These are phyloP conservation scores for Talaromyces wortmannii DNA, from an alignment of 495 filamentous ascomycete species.

Conservation along the genomic window DNA sequence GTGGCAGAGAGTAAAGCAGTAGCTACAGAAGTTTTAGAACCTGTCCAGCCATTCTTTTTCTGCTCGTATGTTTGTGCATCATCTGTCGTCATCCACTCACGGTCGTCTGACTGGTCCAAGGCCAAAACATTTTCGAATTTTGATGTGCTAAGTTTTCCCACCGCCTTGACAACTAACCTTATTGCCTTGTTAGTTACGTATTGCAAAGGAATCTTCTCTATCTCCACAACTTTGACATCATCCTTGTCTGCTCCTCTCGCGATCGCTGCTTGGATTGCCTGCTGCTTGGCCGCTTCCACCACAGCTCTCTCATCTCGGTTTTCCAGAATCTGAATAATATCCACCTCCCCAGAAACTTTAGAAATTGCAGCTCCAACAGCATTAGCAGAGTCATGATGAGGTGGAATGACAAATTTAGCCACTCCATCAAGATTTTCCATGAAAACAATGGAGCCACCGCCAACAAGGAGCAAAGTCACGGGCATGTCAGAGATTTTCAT, in stretches of 20 bases:
- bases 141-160: conserved; percentile 15
- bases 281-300: conserved; percentile 23
- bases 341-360: conserved; percentile 41
- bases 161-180: conserved; percentile 21
- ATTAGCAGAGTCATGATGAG: conserved; percentile 42
- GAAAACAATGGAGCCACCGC: conserved; percentile 15
- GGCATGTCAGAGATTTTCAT: conserved; percentile 17
- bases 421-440: conserved; percentile 13
- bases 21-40: conserved; percentile 1
- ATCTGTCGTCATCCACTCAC: neutral
- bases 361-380: conserved; percentile 49
- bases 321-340: conserved; percentile 33
- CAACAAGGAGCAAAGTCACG: conserved; percentile 14
- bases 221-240: conserved; percentile 21
- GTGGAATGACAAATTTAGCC: conserved; percentile 12
- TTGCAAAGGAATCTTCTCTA: conserved; percentile 27
- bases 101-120: neutral
- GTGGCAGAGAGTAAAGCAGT: neutral
- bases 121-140: neutral
- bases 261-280: conserved; percentile 31
- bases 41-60: neutral
- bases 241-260: conserved; percentile 24
- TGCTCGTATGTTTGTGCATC: neutral
- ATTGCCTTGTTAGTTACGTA: conserved; percentile 29
- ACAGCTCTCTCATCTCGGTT: conserved; percentile 21